Conservation (phyloP, 306 rosid species). For the Fagus crenata region DNA sequence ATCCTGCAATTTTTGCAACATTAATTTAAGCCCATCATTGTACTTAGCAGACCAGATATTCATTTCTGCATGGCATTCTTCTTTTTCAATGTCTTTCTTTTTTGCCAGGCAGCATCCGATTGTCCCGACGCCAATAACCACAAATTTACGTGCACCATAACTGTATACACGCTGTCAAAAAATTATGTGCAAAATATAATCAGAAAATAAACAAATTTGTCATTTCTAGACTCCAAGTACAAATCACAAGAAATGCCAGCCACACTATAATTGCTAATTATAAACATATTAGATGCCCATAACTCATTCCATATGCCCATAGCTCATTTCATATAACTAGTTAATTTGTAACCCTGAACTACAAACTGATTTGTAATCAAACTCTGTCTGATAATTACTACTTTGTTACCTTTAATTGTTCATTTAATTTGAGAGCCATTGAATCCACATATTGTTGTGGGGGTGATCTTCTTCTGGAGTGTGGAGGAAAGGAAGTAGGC, state of each 20-base stretch:
- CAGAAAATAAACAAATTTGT: neutral
- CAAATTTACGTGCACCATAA: slow-evolving; percentile 67
- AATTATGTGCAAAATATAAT: neutral
- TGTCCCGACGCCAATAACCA: slow-evolving; percentile 45
- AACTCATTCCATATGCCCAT: too few species aligned
- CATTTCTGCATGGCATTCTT: slow-evolving; percentile 47
- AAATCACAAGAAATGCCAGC: too few species aligned
- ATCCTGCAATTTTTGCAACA: slow-evolving; percentile 42
- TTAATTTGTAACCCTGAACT: too few species aligned
- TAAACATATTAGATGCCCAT: too few species aligned
- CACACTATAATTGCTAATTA: too few species aligned
- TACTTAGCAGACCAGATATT: slow-evolving; percentile 39
- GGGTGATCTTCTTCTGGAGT: slow-evolving; percentile 34
- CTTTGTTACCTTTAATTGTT: slow-evolving; percentile 51
- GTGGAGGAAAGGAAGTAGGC: slow-evolving; percentile 45
- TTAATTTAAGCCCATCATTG: slow-evolving; percentile 47
- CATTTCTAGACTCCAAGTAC: too few species aligned
- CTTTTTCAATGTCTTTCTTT: slow-evolving; percentile 36
- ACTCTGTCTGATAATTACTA: too few species aligned
- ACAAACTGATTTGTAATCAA: too few species aligned
- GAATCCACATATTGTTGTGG: slow-evolving; percentile 43
- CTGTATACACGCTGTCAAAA: slow-evolving; percentile 52
- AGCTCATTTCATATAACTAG: too few species aligned
- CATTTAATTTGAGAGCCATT: slow-evolving; percentile 45
- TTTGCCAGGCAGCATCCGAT: slow-evolving; percentile 68